phyloP scores from a whole-genome alignment of 495 filamentous ascomycete genomes.

The Hypoxylon fuscum region DNA sequence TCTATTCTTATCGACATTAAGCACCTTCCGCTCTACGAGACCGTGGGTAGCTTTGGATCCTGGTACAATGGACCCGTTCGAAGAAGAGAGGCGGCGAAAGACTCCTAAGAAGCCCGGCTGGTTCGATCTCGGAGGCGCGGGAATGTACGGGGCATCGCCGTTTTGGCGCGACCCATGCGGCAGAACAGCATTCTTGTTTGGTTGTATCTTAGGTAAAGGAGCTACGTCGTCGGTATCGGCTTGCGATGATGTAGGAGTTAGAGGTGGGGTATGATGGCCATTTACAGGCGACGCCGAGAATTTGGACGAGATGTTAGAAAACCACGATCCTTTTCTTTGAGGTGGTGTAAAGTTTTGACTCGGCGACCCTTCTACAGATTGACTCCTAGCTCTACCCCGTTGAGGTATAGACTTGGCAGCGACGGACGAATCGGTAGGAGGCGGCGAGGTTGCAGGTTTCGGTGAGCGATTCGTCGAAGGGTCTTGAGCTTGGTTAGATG shows the following conservation, averaged over 20 bases:
- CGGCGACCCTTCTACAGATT: constrained; percentile 29
- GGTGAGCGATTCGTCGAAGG: constrained; percentile 22
- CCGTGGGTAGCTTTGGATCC: constrained; percentile 56
- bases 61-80: constrained; percentile 59
- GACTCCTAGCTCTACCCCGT: constrained; percentile 35
- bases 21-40: constrained; percentile 76
- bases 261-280: constrained; percentile 54
- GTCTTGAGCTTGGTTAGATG: constrained; percentile 25
- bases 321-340: constrained; percentile 82
- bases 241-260: constrained; percentile 48
- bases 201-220: constrained; percentile 63
- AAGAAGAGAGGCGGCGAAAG: constrained; percentile 80
- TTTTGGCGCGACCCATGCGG: constrained; percentile 58
- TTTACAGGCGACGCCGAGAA: constrained; percentile 76
- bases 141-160: constrained; percentile 69
- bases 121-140: constrained; percentile 69
- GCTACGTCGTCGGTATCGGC: constrained; percentile 62
- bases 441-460: constrained; percentile 18
- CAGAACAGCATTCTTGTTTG: constrained; percentile 62
- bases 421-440: constrained; percentile 19
- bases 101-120: constrained; percentile 83
- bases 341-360: constrained; percentile 42
- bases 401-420: constrained; percentile 38
- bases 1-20: constrained; percentile 85
- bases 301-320: constrained; percentile 90